These are phyloP conservation scores for Nannizziopsis barbatae DNA, from an alignment of 2,329 filamentous ascomycete genomes.

Conservation along the genomic window DNA sequence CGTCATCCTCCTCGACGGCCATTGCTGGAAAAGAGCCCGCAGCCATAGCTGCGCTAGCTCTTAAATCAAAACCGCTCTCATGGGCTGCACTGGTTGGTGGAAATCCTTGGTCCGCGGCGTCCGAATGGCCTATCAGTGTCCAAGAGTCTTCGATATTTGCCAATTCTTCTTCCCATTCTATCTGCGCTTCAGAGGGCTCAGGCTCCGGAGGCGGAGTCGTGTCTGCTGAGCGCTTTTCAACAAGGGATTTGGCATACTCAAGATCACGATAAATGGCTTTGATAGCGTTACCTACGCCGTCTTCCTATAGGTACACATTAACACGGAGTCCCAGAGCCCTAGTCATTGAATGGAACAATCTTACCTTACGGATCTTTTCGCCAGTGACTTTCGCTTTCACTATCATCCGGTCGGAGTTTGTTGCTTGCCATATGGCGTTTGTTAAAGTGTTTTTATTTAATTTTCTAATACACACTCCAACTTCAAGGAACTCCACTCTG, in stretches of 20 bases:
- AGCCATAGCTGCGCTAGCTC: slow-evolving; percentile 8
- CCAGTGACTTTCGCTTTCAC: slow-evolving; percentile 70
- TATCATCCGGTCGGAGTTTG: slow-evolving; percentile 83
- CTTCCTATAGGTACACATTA: slow-evolving; percentile 48
- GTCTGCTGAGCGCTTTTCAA: slow-evolving; percentile 46
- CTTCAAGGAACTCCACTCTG: slow-evolving; percentile 82
- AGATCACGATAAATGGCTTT: slow-evolving; percentile 89
- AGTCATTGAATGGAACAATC: slow-evolving; percentile 21
- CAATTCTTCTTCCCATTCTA: slow-evolving; percentile 36
- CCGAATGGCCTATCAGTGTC: slow-evolving; percentile 65
- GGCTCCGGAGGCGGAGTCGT: slow-evolving; percentile 17
- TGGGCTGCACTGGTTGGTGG: slow-evolving; percentile 2
- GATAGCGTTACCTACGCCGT: slow-evolving; percentile 80
- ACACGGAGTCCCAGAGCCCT: background rate
- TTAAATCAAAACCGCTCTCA: slow-evolving; percentile 9
- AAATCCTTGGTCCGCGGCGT: slow-evolving; percentile 4
- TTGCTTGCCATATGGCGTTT: slow-evolving; percentile 80
- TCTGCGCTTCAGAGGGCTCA: slow-evolving; percentile 27
- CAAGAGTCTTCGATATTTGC: slow-evolving; percentile 72
- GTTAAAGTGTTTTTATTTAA: slow-evolving; percentile 80
- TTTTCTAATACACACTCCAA: slow-evolving; percentile 79
- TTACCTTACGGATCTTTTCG: slow-evolving; percentile 74
- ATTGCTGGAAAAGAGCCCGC: slow-evolving; percentile 8
- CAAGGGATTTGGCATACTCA: slow-evolving; percentile 77
- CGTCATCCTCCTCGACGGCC: slow-evolving; percentile 11